Conservation (phyloP, 1,284 basidiomycete species). For the Sporisorium iseilematis-ciliati region DNA sequence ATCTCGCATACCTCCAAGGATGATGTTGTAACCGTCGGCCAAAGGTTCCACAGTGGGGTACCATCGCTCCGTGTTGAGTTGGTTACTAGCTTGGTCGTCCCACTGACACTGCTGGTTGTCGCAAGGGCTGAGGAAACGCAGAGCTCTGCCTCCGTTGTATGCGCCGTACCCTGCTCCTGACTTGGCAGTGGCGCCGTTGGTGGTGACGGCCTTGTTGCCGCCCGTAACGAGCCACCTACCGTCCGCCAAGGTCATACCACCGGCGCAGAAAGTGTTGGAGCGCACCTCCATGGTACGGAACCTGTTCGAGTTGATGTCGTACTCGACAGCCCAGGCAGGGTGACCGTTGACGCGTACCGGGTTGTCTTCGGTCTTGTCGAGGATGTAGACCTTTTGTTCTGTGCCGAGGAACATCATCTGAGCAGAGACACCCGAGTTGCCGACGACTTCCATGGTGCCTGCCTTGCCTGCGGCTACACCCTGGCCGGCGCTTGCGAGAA, state of each 20-base stretch:
- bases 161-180: conserved; percentile 47
- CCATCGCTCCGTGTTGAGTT: conserved; percentile 61
- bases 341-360: conserved; percentile 46
- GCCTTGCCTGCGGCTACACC: conserved; percentile 33
- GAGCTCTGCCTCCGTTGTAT: conserved; percentile 56
- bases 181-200: conserved; percentile 48
- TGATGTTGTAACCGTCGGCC: conserved; percentile 53
- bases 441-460: conserved; percentile 55
- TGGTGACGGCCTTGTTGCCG: conserved; percentile 61
- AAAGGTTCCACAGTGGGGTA: conserved; percentile 64
- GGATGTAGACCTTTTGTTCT: conserved; percentile 59
- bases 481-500: conserved; percentile 15
- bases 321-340: conserved; percentile 61
- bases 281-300: conserved; percentile 51
- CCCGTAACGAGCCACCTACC: conserved; percentile 59
- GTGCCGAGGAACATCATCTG: conserved; percentile 66
- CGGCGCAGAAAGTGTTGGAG: conserved; percentile 66
- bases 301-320: conserved; percentile 52
- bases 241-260: conserved; percentile 57
- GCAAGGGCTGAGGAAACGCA: conserved; percentile 55
- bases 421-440: conserved; percentile 60
- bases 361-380: conserved; percentile 67
- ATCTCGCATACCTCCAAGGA: conserved; percentile 59
- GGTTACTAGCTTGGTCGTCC: conserved; percentile 46
- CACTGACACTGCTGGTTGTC: conserved; percentile 50